A percentile compares a stretch with the other conserved stretches of the same genome.
Evolutionary conservation across 225 moss, liverwort and hornwort genomes (phyloP).

Genomic region (Pseudisothecium myosuroides): DNA sequence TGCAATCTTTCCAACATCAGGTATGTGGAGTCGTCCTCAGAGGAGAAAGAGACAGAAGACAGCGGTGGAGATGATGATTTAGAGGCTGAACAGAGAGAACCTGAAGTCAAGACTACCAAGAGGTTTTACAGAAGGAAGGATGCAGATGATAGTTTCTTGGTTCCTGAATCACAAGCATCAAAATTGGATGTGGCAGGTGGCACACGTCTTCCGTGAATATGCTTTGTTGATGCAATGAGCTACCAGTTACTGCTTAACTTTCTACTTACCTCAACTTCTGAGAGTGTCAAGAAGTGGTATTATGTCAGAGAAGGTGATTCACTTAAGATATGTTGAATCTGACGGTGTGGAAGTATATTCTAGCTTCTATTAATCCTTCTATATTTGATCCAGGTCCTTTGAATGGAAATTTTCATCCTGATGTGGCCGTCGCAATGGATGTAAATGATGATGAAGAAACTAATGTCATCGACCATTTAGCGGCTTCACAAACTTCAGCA

Average conservation of each 20-base stretch:
- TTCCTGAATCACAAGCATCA: conserved; percentile 35
- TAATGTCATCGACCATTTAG: conserved; percentile 12
- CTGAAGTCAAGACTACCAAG: conserved; percentile 3
- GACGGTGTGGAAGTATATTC: background rate
- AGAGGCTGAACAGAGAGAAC: conserved; percentile 25
- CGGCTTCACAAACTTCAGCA: conserved; percentile 23
- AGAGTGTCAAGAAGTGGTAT: background rate
- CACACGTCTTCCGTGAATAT: background rate
- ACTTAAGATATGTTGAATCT: background rate
- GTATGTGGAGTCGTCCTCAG: conserved; percentile 41
- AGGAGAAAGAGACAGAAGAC: conserved; percentile 31
- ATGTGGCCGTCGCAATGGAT: background rate
- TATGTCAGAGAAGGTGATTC: background rate
- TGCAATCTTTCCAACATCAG: conserved; percentile 27
- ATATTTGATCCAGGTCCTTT: conserved; percentile 7
- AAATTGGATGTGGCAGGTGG: conserved; percentile 42
- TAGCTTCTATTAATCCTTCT: background rate
- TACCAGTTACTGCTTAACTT: background rate
- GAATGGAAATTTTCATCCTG: background rate
- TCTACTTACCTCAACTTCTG: background rate
- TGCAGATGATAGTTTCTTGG: conserved; percentile 5
- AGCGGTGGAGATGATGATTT: conserved; percentile 37
- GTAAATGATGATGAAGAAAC: conserved; percentile 13
- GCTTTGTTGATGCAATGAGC: background rate
- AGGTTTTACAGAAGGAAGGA: background rate